These are phyloP conservation scores for Pestalotiopsis sp. DNA, from an alignment of 2,329 filamentous ascomycete species.

Conservation along the genomic window DNA sequence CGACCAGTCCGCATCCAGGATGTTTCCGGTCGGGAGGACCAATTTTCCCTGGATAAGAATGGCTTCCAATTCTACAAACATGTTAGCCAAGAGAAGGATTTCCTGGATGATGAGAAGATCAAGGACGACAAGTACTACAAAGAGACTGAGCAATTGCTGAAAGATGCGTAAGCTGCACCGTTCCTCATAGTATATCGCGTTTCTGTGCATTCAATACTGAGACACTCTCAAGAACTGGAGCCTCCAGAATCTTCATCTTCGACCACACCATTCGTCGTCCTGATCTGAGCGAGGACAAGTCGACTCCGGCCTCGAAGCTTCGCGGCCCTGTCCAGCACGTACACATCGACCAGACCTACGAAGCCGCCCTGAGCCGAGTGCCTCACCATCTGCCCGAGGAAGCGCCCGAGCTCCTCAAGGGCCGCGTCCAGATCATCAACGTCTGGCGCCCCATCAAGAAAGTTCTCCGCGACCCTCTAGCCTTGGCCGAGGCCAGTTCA, in stretches of 20 bases:
- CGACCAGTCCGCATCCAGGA: constrained; percentile 35
- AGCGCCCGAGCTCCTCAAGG: constrained; percentile 37
- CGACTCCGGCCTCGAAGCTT: constrained; percentile 42
- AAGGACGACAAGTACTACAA: constrained; percentile 66
- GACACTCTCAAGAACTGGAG: constrained; percentile 46
- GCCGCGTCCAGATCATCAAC: constrained; percentile 52
- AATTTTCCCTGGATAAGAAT: constrained; percentile 37
- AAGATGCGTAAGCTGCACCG: constrained; percentile 46
- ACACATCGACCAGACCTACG: constrained; percentile 56
- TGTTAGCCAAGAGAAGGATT: constrained; percentile 34
- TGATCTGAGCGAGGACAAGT: background rate
- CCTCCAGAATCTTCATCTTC: constrained; percentile 53
- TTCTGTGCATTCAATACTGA: background rate
- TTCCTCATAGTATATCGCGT: background rate
- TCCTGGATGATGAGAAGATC: constrained; percentile 60
- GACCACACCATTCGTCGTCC: constrained; percentile 53
- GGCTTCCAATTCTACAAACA: constrained; percentile 37
- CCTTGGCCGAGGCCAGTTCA: constrained; percentile 47
- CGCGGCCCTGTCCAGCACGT: constrained; percentile 45
- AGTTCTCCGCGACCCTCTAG: constrained; percentile 52
- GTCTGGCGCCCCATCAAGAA: constrained; percentile 49
- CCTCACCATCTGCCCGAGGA: constrained; percentile 40
- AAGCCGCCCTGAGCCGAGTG: constrained; percentile 35
- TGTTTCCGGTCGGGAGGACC: constrained; percentile 34
- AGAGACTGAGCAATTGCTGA: constrained; percentile 68